These are phyloP conservation scores for Oryza nivara DNA, from an alignment of 176 grass and related monocot species.

Conservation along the genomic window DNA sequence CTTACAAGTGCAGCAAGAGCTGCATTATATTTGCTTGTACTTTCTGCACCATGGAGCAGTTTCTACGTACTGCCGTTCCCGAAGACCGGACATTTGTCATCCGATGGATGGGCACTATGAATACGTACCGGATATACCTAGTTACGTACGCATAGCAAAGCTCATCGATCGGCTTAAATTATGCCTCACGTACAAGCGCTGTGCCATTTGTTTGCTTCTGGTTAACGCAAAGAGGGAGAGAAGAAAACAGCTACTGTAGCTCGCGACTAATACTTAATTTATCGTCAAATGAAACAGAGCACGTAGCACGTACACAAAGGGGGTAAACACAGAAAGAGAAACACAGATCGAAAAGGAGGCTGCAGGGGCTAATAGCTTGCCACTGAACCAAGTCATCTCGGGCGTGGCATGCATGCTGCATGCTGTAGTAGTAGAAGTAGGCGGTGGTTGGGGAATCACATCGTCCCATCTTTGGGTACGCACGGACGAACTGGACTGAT, in stretches of 20 bases:
- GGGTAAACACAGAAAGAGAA: too few species aligned
- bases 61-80: conserved; percentile 49
- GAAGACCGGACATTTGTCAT: conserved; percentile 33
- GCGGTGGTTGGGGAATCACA: conserved; percentile 38
- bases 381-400: conserved; percentile 28
- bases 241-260: not conserved
- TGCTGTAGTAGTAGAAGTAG: not conserved
- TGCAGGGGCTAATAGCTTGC: not conserved
- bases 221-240: not conserved
- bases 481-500: not conserved
- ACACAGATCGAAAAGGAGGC: not conserved
- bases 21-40: conserved; percentile 11
- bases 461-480: conserved; percentile 17
- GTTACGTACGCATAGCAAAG: not conserved
- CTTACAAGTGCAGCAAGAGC: conserved; percentile 58
- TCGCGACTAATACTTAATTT: not conserved
- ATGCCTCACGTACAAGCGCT: not conserved
- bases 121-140: conserved; percentile 35
- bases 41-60: conserved; percentile 42
- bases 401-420: not conserved
- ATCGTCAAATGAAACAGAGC: not conserved
- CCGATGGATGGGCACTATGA: conserved; percentile 24
- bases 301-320: not conserved
- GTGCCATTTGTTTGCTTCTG: conserved; percentile 18
- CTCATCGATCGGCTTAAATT: not conserved